Base-by-base conservation (phyloP, 768 basidiomycete genomes). In the Amanita subjunquillea region DNA sequence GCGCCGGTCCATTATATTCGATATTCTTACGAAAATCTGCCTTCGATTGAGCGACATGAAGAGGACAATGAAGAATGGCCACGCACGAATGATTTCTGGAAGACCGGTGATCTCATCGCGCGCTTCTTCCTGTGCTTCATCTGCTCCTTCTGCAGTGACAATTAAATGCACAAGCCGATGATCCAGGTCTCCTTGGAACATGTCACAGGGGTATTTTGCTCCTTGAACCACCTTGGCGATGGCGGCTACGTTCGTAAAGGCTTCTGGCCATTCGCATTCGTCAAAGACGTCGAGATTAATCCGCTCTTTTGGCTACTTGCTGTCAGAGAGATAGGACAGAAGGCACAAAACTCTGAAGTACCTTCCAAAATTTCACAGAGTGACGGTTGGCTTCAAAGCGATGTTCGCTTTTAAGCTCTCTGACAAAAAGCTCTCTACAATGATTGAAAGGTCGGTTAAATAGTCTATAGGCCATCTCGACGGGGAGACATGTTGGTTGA, bases 1-100 rank as follows among this genome's bases (percentile, higher is more conserved):
- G 43, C 2, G 39, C 6, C 39, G 13, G 13, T 41, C 39, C 39
- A 41, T 41, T 3, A 20, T 41, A 41, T 22, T 41, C 15, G 39
- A 41, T 8, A 20, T 41, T 37, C 4, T 37, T 37, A 70, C 67
- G 70, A 90, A 89, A 57, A 89, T 77, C 6, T 83, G 17, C 25
- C 27, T 43, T 23, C 40, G 30, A 53, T 29, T 48, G 6, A 1
- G 17, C 17, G 20, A 46, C 23, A n/a, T n/a, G 10, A 30, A 6
- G 22, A 34, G 2, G 4, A 20, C 2, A 32, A 37, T 1, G 10
- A 32, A 30, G 12, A 7, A 50, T 13, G 4, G 10, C 20, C 15
- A 59, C 66, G 51, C 42, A 66, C 67, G 53, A 62, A 82, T 56
- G 20, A n/a, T 41, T 41, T 45, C 23, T 2, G 43, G 43, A 45